Evolutionary conservation across 495 filamentous ascomycete genomes (phyloP).

Genomic region (Melanomma pulvis-pyrius): DNA sequence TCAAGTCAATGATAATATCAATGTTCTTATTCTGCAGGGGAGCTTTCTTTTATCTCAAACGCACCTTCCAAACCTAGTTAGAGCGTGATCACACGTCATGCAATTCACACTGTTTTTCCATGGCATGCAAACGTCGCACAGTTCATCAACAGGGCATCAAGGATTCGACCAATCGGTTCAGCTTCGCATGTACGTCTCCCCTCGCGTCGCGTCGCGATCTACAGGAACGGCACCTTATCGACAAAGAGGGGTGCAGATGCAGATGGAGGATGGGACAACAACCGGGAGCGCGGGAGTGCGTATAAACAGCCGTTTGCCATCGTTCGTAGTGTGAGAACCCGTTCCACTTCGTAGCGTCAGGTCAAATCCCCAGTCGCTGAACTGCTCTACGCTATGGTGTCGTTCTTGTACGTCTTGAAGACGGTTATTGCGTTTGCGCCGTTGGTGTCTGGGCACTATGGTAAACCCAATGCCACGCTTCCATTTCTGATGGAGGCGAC

Average conservation of each 20-base stretch:
- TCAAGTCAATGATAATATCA: not conserved
- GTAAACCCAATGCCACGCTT: conserved; percentile 30
- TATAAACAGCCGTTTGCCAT: not conserved
- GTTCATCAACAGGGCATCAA: not conserved
- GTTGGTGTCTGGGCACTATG: not conserved
- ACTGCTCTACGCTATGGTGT: conserved; percentile 8
- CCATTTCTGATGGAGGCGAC: conserved; percentile 55
- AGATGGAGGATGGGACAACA: not conserved
- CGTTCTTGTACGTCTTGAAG: conserved; percentile 1
- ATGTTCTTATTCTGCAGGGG: not conserved
- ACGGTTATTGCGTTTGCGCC: not conserved
- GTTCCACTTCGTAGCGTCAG: not conserved
- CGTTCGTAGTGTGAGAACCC: not conserved
- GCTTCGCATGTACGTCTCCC: not conserved
- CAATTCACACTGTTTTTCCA: not conserved
- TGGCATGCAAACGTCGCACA: not conserved
- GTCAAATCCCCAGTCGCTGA: not conserved
- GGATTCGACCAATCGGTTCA: not conserved
- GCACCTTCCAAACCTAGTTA: not conserved
- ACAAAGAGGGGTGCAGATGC: not conserved
- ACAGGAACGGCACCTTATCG: not conserved
- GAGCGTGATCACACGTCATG: not conserved
- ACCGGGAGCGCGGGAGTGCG: not conserved
- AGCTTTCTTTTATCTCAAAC: not conserved
- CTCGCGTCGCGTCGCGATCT: not conserved